Evolutionary conservation across 2,329 filamentous ascomycete genomes (phyloP).

Genomic region (Scedosporium boydii): DNA sequence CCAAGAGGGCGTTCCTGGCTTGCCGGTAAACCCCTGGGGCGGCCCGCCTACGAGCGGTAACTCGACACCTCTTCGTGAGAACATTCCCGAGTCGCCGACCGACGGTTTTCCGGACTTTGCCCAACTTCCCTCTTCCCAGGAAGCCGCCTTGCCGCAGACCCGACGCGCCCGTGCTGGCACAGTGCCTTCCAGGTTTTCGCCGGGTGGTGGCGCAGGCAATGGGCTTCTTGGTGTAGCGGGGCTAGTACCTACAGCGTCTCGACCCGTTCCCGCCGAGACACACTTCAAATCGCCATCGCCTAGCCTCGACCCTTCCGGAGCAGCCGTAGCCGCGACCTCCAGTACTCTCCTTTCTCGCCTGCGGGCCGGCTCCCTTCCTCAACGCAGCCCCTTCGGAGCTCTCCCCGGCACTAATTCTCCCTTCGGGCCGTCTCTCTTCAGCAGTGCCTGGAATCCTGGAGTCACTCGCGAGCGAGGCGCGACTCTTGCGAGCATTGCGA

Average conservation of each 20-base stretch:
- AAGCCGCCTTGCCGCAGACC: conserved; percentile 47
- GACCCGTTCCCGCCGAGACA: conserved; percentile 77
- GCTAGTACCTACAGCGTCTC: conserved; percentile 65
- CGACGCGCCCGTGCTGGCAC: conserved; percentile 86
- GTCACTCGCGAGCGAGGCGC: conserved; percentile 70
- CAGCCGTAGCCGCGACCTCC: conserved; percentile 32
- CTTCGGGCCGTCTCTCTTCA: conserved; percentile 86
- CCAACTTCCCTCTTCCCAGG: conserved; percentile 55
- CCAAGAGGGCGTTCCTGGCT: conserved; percentile 73
- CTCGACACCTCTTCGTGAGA: conserved; percentile 91
- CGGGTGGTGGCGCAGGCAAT: conserved; percentile 58
- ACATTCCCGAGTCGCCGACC: conserved; percentile 91
- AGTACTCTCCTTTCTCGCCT: conserved; percentile 71
- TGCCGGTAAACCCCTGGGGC: conserved; percentile 71
- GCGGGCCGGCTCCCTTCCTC: conserved; percentile 88
- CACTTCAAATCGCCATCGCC: conserved; percentile 67
- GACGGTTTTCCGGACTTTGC: conserved; percentile 92
- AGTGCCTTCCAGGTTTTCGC: conserved; percentile 88
- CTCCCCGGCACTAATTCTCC: conserved; percentile 50
- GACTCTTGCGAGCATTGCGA: conserved; percentile 73
- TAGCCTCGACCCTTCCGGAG: conserved; percentile 30
- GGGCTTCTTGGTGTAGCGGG: conserved; percentile 46
- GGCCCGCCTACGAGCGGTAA: conserved; percentile 94
- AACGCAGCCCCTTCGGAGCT: conserved; percentile 61
- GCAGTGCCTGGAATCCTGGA: conserved; percentile 62